These are phyloP conservation scores for Senna siamea DNA, from an alignment of 306 rosid species.

Conservation along the genomic window DNA sequence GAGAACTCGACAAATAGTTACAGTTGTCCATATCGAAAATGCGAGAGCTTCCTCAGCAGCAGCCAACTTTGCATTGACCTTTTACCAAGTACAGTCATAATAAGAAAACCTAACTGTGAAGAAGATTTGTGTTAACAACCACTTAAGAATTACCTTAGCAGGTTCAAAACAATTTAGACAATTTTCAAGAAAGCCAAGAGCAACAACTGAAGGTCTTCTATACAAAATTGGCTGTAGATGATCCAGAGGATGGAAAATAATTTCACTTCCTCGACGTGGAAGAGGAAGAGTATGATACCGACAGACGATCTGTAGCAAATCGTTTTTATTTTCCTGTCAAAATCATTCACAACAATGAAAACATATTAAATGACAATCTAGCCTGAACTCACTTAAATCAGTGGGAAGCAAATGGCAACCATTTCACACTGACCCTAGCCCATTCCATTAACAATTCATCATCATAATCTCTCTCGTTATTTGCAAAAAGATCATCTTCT, in stretches of 20 bases:
- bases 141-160: conserved; percentile 59
- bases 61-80: conserved; percentile 66
- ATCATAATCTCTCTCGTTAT: conserved; percentile 59
- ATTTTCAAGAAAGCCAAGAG: conserved; percentile 63
- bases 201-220: conserved; percentile 59
- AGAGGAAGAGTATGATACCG: conserved; percentile 74
- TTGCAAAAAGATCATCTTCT: conserved; percentile 62
- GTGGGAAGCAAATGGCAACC: conserved; percentile 37
- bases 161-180: conserved; percentile 47
- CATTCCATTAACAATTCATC: conserved; percentile 75
- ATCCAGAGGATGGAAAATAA: conserved; percentile 83
- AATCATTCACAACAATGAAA: conserved; percentile 32
- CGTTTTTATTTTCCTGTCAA: conserved; percentile 79
- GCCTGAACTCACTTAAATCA: conserved; percentile 32
- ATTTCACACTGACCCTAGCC: conserved; percentile 78
- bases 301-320: conserved; percentile 81
- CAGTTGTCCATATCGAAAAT: conserved; percentile 83
- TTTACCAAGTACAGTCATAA: conserved; percentile 36
- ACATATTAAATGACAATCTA: conserved; percentile 41
- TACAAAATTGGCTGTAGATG: conserved; percentile 83
- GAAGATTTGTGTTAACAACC: conserved; percentile 21
- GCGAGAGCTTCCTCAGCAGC: conserved; percentile 88
- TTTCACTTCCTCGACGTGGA: conserved; percentile 68
- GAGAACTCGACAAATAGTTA: conserved; percentile 83
- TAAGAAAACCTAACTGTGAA: conserved; percentile 28